phyloP scores from a whole-genome alignment of 208 protist species.

The Trypanosoma platydactyli region DNA sequence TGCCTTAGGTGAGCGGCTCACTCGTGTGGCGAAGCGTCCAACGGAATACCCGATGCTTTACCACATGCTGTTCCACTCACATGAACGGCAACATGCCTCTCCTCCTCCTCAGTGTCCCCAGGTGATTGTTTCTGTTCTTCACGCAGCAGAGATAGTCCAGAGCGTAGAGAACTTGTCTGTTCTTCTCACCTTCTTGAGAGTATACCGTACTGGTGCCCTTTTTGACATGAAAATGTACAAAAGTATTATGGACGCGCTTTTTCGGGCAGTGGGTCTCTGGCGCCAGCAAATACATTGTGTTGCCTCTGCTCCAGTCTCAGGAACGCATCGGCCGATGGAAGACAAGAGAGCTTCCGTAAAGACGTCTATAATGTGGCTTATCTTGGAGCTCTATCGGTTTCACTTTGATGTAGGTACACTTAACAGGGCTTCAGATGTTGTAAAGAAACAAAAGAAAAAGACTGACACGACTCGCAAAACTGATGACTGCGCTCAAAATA shows the following conservation, averaged over 20 bases:
- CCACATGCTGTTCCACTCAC: not conserved
- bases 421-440: not conserved
- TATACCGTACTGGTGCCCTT: conserved; percentile 30
- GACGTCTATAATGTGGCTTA: conserved; percentile 14
- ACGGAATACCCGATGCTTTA: conserved; percentile 22
- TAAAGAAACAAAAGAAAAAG: conserved; percentile 6
- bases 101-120: not conserved
- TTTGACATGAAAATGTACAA: conserved; percentile 11
- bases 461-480: not conserved
- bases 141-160: conserved; percentile 5
- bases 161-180: conserved; percentile 14
- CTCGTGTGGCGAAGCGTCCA: conserved; percentile 13
- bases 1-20: conserved; percentile 10
- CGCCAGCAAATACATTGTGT: not conserved
- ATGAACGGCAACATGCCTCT: not conserved
- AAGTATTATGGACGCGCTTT: conserved; percentile 15
- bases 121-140: conserved; percentile 4
- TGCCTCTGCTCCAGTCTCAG: not conserved
- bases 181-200: conserved; percentile 27
- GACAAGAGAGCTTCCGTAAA: conserved; percentile 5
- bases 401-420: conserved; percentile 9
- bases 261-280: conserved; percentile 10
- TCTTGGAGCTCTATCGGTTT: conserved; percentile 17
- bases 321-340: not conserved
- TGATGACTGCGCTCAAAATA: conserved; percentile 7